Base-by-base conservation (phyloP, 371 early-diverging fungal species). In the Sporodiniella umbellata region DNA sequence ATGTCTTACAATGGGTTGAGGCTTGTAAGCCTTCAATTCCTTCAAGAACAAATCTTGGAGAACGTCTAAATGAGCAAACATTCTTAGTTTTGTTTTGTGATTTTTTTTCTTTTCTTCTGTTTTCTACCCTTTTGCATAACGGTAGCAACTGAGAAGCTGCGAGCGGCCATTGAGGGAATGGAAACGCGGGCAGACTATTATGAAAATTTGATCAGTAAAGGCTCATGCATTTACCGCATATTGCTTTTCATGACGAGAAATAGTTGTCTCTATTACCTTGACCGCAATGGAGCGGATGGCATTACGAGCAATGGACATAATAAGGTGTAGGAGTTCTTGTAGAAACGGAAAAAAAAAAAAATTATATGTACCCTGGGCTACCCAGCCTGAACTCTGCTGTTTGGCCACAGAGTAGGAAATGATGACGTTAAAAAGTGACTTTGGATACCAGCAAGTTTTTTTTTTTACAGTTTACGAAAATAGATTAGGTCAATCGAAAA, bases 11-110 rank as follows among this genome's bases (percentile, higher is more conserved):
- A 58, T 46, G 54, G 74, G 66, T 38, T 66, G 51, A 51, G 75
- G 75, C 72, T 75, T 75, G 68, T 75, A 75, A 40, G 51, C 69
- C 75, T 75, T 75, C 58, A 75, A 62, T 54, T 75, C 75, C 68
- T 75, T 75, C 35, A 75, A 51, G 64, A 60, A 71, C 59, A 75
- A 56, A 22, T 75, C 75, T 59, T 71, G 72, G 46, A 75, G 51
- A 45, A 75, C 75, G 50, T 75, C 75, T 75, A 60, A 21, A 11
- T 12, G 30, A 4, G 37, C 1, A 54, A 1, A 50, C 19, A 35
- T 8, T 15, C 5, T 11, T 23, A 25, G 25, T 22, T 33, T 39
- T 2, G 31, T 31, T 31, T 10, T 10, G 7, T 12, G 7, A 31
- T 0, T 35, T 35, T 14, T 35, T 35, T 15, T 35, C 35, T 35